Conservation (phyloP, 768 basidiomycete genomes). For the Rhodotorula taiwanensis region DNA sequence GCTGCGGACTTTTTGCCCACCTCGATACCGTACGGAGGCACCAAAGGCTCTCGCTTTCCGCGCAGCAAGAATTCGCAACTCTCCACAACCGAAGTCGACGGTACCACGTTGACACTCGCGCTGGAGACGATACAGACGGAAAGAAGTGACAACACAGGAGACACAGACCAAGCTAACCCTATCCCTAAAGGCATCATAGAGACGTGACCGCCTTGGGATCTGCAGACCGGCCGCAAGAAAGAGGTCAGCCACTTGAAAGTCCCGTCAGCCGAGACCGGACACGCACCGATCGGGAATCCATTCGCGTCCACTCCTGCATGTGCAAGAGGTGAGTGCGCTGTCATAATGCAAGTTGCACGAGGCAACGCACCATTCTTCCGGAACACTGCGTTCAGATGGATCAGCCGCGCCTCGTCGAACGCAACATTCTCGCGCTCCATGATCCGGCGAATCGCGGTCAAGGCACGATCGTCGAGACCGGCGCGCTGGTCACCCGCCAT, state of each 20-base stretch:
- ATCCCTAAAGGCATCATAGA: background rate
- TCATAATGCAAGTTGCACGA: background rate
- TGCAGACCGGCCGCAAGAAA: background rate
- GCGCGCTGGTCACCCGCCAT: slow-evolving; percentile 26
- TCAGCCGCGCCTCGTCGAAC: slow-evolving; percentile 31
- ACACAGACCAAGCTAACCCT: no score
- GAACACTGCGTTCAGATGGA: slow-evolving; percentile 24
- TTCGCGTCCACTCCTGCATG: slow-evolving; percentile 25
- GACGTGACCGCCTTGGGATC: slow-evolving; percentile 29
- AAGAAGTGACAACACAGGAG: no score
- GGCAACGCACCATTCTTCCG: slow-evolving; percentile 18
- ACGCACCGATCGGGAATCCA: slow-evolving; percentile 29
- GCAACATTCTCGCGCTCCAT: slow-evolving; percentile 33
- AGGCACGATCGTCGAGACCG: slow-evolving; percentile 30
- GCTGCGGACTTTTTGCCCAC: no score
- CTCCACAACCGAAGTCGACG: no score
- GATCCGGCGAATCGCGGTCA: slow-evolving; percentile 37
- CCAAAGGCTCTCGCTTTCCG: no score
- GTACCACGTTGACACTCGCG: no score
- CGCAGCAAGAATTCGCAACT: no score
- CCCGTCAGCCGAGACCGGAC: rapidly evolving
- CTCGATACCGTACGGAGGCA: no score
- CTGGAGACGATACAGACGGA: background rate
- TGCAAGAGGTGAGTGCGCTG: no score
- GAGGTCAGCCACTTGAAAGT: background rate